Evolutionary conservation across 352 stramenopile genomes (phyloP), one percentile per base, ranked within the genome.

Genomic region (Elongisporangium anandrum): DNA sequence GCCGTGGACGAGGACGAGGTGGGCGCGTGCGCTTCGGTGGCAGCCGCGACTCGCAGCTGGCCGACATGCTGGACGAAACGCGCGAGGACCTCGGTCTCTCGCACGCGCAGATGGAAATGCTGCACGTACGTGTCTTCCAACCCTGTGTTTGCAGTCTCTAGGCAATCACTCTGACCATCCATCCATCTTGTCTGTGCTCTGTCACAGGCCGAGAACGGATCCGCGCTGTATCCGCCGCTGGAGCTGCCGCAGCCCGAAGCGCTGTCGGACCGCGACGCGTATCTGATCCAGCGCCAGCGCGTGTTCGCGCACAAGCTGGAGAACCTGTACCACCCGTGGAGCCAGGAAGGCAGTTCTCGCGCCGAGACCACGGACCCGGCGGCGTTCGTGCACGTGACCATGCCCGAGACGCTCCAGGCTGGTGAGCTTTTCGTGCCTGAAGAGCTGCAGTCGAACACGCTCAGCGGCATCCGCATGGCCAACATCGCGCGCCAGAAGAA

Each of bases 251-350:
- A 88, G 38, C 80, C 80, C 4, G 80, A 90, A 38, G 69, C 68
- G 16, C 68, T 90, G 19, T 66, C 64, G 5, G 73, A 88, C 49
- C 68, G 64, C 50, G 77, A 88, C 26, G 80, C 74, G 13, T 90
- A 86, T 70, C 65, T 90, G 56, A 83, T 90, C 52, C 80, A 88
- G 52, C 75, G 74, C 59, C 80, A 90, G 65, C 80, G 80, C 17
- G 71, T 87, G 23, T 51, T 90, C 23, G 68, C 77, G 22, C 80
- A 90, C 72, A 87, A 87, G 59, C 69, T 90, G 26, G 75, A 86
- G 56, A 82, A 74, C 66, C 48, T 90, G 59, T 90, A 90, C 63
- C 79, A 86, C 23, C 66, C 75, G 54, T 87, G 73, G 73, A 75
- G 77, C 57, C 63, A 73, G 10, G 66, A 87, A 51, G 60, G 52